Percentiles rank a stretch among this genome's conserved stretches.
phyloP scores from a whole-genome alignment of 2,329 filamentous ascomycete genomes.

The Colletotrichum sp. region DNA sequence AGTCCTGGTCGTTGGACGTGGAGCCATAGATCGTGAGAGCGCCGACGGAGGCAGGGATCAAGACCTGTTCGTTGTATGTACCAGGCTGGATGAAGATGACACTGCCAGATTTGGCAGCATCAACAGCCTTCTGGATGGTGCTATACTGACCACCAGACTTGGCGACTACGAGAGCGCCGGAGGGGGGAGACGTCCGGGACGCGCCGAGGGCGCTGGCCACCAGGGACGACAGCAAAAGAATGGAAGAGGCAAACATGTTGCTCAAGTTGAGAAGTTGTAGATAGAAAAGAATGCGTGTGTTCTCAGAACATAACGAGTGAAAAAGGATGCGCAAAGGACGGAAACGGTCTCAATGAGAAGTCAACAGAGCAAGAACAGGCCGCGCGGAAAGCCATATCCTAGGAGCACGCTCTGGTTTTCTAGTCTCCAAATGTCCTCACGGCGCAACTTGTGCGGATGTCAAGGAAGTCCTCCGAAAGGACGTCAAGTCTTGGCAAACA shows the following conservation, averaged over 20 bases:
- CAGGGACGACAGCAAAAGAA: slow-evolving; percentile 18
- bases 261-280: background rate
- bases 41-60: slow-evolving; percentile 52
- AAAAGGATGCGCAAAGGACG: background rate
- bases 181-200: slow-evolving; percentile 31
- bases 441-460: background rate
- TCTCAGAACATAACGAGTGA: slow-evolving; percentile 6
- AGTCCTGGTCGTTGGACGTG: slow-evolving; percentile 35
- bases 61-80: slow-evolving; percentile 46
- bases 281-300: background rate
- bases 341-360: background rate
- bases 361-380: background rate
- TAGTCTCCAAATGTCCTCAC: background rate
- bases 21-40: slow-evolving; percentile 68
- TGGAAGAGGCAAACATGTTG: slow-evolving; percentile 6
- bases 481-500: background rate
- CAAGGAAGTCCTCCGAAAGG: background rate
- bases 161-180: slow-evolving; percentile 35
- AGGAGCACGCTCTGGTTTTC: background rate
- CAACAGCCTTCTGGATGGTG: slow-evolving; percentile 55
- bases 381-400: background rate
- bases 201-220: slow-evolving; percentile 22
- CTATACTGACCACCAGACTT: slow-evolving; percentile 27
- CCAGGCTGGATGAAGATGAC: slow-evolving; percentile 37
- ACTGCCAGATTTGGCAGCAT: slow-evolving; percentile 57